Conservation (phyloP, 2,329 filamentous ascomycete genomes). For the Triangularia setosa region DNA sequence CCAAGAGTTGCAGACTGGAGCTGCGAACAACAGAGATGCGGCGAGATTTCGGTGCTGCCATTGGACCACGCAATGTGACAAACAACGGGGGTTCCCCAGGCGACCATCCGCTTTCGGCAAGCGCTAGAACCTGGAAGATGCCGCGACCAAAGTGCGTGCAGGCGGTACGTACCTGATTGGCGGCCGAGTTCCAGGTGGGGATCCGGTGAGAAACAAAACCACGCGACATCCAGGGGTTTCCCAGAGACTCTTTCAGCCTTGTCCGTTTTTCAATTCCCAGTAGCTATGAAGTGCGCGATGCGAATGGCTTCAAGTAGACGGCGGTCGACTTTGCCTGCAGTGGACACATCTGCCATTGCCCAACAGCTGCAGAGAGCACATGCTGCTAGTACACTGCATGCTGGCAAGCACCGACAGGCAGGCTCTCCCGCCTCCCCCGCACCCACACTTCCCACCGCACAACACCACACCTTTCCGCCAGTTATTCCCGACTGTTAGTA, state of each 20-base stretch:
- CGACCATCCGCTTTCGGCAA: constrained; percentile 12
- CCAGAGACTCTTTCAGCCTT: neutral
- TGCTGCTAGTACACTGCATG: neutral
- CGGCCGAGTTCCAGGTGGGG: neutral
- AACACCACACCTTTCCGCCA: neutral
- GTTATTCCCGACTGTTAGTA: neutral
- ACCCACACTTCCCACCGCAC: neutral
- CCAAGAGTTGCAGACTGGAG: neutral
- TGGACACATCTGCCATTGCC: neutral
- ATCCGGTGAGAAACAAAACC: neutral
- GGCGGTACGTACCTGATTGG: neutral
- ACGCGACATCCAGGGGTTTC: neutral
- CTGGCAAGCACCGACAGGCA: neutral
- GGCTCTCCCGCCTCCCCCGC: neutral
- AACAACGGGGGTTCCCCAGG: constrained; percentile 25
- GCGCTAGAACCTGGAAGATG: constrained; percentile 4
- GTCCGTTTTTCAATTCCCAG: neutral
- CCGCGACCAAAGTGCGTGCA: neutral
- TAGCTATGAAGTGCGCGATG: no score
- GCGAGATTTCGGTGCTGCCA: constrained; percentile 11
- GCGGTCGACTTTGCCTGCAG: neutral
- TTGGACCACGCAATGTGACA: constrained; percentile 21
- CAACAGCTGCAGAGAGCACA: neutral
- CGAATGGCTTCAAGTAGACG: neutral
- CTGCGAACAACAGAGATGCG: constrained; percentile 4